These are phyloP conservation scores for Penicillium sp. DNA, from an alignment of 2,329 filamentous ascomycete species.

Conservation along the genomic window DNA sequence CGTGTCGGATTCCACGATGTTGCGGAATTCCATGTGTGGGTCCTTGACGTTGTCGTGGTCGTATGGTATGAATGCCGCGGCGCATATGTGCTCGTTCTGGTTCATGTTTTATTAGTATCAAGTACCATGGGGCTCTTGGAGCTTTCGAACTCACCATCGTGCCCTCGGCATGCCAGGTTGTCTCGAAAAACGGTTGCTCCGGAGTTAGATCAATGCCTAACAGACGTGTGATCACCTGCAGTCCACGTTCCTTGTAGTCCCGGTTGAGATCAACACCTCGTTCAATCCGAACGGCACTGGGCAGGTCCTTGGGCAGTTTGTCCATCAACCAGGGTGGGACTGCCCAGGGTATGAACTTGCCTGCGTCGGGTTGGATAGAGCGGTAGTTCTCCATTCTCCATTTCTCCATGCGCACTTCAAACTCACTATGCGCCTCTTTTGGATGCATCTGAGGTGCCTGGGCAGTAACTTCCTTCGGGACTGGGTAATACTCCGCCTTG, in stretches of 20 bases:
- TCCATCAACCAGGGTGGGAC: conserved; percentile 29
- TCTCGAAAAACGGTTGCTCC: conserved; percentile 53
- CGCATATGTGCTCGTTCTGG: conserved; percentile 63
- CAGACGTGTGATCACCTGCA: conserved; percentile 65
- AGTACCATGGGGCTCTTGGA: too few species aligned
- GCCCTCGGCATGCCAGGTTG: conserved; percentile 51
- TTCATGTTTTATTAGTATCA: not conserved
- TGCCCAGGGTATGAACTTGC: conserved; percentile 31
- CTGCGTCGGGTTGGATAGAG: conserved; percentile 29
- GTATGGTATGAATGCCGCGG: conserved; percentile 63
- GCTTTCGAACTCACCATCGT: conserved; percentile 29
- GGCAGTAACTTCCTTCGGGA: conserved; percentile 18
- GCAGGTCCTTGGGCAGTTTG: conserved; percentile 26
- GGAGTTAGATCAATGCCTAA: conserved; percentile 59
- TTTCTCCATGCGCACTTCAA: conserved; percentile 21
- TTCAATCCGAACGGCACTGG: conserved; percentile 27
- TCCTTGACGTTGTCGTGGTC: conserved; percentile 60
- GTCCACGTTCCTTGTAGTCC: conserved; percentile 42
- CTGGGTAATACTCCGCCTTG: conserved; percentile 29
- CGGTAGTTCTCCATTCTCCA: conserved; percentile 26
- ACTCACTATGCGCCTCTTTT: conserved; percentile 23
- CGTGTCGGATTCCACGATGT: conserved; percentile 32
- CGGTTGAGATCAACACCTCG: conserved; percentile 30
- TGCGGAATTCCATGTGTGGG: conserved; percentile 53
- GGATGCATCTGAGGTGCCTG: conserved; percentile 13